Evolutionary conservation across 2,329 filamentous ascomycete species (phyloP), one percentile per base, ranked within the genome.

Genomic region (Fusarium solani-melongenae): DNA sequence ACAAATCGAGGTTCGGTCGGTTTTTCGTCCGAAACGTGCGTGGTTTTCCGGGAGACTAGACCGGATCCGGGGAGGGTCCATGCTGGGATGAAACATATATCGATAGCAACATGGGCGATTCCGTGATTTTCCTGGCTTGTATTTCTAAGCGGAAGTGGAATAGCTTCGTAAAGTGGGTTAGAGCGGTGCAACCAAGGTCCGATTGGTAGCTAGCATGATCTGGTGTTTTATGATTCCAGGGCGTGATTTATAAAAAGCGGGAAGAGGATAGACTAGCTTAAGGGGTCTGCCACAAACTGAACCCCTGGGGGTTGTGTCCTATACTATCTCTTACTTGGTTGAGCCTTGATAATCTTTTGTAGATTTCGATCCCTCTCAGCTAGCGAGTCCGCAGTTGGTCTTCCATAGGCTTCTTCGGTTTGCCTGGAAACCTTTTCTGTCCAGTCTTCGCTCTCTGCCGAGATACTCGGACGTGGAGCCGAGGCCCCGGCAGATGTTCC

Each of bases 271-370:
- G 6, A 6, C 8, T 17, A 27, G 41, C 22, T 27, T 6, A 2
- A 15, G 22, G 41, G 41, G 22, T 8, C 2, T 24, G 15, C 4
- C 15, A 14, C 4, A 46, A 44, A 46, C 20, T 24, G n/a, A 11
- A 9, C n/a, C 14, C 9, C 14, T 36, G 8, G 15, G 14, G 22
- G 51, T 36, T 24, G 11, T 6, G 11, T 24, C 14, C 10, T 9
- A 3, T 6, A 17, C 29, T 70, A 15, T 34, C 22, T 20, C 53
- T 31, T 12, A 4, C 44, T n/a, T 12, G 72, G 72, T 51, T 74
- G 72, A 36, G 69, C 63, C 31, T 39, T 38, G 31, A 75, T 67
- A 10, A 75, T 4, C 4, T 41, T 73, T n/a, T 68, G 72, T 14
- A 75, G 44, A 17, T 73, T 66, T 1, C 14, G 44, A 51, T 75